Evolutionary conservation across 805 yeast genomes (phyloP), one percentile per base, ranked within the genome.

Genomic region (Starmerella powellii): DNA sequence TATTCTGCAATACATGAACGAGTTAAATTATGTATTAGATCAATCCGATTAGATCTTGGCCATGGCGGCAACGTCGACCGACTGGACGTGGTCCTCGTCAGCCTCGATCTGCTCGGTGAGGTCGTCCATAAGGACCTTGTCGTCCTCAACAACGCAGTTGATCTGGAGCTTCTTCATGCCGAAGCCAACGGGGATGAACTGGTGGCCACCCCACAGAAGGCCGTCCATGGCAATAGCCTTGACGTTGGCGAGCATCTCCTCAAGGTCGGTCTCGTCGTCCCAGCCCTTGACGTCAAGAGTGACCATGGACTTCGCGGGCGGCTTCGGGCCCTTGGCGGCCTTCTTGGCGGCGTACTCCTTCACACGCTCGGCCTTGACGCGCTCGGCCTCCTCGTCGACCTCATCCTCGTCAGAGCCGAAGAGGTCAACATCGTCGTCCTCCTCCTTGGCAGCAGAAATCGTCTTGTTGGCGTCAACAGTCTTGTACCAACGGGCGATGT

Each of bases 91-190:
- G 74, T 91, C 99, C 76, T 91, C 98, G 67, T 83, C 94, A 63
- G 79, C 96, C 65, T 73, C 79, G 67, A 80, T 84, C 56, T 77
- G 73, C 48, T 60, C 61, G 54, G 68, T 70, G 64, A 91, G 80
- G 44, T 82, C 96, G 57, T 83, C 95, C 60, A 86, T 61, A 53
- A 96, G 84, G 56, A 91, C 95, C 78, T 79, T 80, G 58, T 75
- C 94, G 71, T 91, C 99, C 78, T 91, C 97, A 58, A 91, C 80
- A 65, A 91, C 98, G 72, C 81, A 71, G 87, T 87, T 88, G 71
- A 91, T 83, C 76, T 91, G 98, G 67, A 91, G 79, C 78, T 91
- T 91, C 82, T 84, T 84, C 77, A 91, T 88, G 79, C 99, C 99
- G 80, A 76, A 91, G 70, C 98, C 99, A 62, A 91, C 93, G 64